These are phyloP conservation scores for Breviolum minutum DNA, from an alignment of 73 alveolate species.

Conservation along the genomic window DNA sequence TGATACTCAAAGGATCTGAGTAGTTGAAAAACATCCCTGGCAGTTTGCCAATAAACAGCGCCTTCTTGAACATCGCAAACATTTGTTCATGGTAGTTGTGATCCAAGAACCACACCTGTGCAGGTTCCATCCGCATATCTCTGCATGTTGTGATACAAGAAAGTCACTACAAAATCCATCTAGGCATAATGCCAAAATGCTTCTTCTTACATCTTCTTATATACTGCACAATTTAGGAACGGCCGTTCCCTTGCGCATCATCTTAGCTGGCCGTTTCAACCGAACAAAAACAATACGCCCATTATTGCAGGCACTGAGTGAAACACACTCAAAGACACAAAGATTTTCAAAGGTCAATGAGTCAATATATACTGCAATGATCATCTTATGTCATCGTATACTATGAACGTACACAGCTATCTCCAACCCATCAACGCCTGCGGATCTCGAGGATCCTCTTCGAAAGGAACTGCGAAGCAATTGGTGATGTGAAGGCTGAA, in stretches of 20 bases:
- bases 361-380: neutral
- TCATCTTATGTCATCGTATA: neutral
- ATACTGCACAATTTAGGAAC: too few species aligned
- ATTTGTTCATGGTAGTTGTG: slow-evolving; percentile 99
- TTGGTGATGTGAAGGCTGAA: slow-evolving; percentile 99
- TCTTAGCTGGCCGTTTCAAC: too few species aligned
- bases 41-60: neutral
- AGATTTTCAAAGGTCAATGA: too few species aligned
- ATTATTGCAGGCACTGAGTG: too few species aligned
- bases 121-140: neutral
- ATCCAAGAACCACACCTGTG: slow-evolving; percentile 99
- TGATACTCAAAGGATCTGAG: neutral
- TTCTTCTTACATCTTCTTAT: neutral
- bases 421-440: slow-evolving; percentile 26
- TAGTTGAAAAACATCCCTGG: neutral
- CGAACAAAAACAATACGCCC: too few species aligned
- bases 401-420: too few species aligned
- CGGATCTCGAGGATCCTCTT: slow-evolving; percentile 99
- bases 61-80: slow-evolving; percentile 99
- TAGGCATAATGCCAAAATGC: too few species aligned
- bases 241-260: too few species aligned
- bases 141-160: neutral
- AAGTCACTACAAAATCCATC: neutral
- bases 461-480: slow-evolving; percentile 99
- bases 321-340: too few species aligned